Evolutionary conservation across 2,329 filamentous ascomycete species (phyloP).

Genomic region (Exophiala oligosperma): DNA sequence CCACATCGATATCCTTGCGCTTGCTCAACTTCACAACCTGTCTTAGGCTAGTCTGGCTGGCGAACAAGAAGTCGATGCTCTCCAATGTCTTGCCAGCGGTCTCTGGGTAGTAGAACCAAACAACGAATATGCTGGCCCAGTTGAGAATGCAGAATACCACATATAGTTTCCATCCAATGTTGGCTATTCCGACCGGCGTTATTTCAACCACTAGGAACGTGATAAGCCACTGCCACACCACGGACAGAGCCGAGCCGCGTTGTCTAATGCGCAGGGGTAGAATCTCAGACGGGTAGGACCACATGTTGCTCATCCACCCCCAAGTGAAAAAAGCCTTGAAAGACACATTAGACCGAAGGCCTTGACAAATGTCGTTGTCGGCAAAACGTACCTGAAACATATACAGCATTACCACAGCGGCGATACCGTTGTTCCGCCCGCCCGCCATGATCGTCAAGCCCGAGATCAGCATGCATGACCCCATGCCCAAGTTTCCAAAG

Average conservation of each 20-base stretch:
- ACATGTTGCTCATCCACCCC: conserved; percentile 36
- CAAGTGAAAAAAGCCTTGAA: conserved; percentile 61
- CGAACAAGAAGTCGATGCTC: conserved; percentile 32
- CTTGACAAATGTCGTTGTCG: background rate
- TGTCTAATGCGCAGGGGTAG: conserved; percentile 49
- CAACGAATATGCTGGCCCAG: background rate
- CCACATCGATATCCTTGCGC: background rate
- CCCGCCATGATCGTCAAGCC: conserved; percentile 37
- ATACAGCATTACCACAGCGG: conserved; percentile 57
- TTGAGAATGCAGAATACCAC: conserved; percentile 32
- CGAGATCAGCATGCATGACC: conserved; percentile 61
- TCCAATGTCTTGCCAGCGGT: conserved; percentile 34
- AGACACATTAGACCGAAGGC: conserved; percentile 39
- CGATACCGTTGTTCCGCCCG: conserved; percentile 42
- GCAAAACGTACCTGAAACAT: conserved; percentile 42
- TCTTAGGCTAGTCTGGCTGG: background rate
- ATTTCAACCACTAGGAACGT: conserved; percentile 69
- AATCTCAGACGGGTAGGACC: conserved; percentile 45
- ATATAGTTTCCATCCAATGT: conserved; percentile 31
- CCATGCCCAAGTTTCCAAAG: conserved; percentile 5
- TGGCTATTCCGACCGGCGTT: conserved; percentile 35
- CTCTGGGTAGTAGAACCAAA: conserved; percentile 28
- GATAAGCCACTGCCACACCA: conserved; percentile 55
- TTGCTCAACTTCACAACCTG: background rate
- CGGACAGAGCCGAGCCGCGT: conserved; percentile 42